A percentile compares a stretch with the other conserved stretches of the same genome.
These are phyloP conservation scores for Ambrosia trifida DNA, from an alignment of 129 eudicot species.

Conservation along the genomic window DNA sequence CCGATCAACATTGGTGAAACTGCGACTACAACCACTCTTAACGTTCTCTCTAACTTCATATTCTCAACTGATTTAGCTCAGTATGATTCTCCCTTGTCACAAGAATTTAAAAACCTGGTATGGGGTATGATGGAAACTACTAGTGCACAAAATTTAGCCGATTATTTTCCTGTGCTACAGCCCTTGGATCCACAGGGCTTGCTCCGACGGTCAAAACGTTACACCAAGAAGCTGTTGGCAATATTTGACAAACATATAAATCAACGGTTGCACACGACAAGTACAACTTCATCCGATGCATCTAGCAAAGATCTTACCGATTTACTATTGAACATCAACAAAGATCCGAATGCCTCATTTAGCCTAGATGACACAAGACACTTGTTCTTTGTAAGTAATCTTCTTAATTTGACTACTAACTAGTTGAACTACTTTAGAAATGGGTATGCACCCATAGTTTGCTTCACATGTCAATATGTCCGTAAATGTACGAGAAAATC, in stretches of 20 bases:
- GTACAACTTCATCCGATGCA: background rate
- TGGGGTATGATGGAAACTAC: conserved; percentile 27
- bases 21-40: conserved; percentile 30
- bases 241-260: conserved; percentile 23
- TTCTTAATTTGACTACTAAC: background rate
- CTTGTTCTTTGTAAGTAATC: conserved; percentile 34
- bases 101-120: conserved; percentile 22
- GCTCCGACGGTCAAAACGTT: background rate
- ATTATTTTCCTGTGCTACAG: conserved; percentile 30
- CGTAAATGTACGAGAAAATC: too few species aligned
- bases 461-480: too few species aligned
- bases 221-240: conserved; percentile 16
- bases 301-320: conserved; percentile 31
- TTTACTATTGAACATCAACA: conserved; percentile 23
- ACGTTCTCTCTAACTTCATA: conserved; percentile 35
- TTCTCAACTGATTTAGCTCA: conserved; percentile 31
- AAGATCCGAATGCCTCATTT: conserved; percentile 2
- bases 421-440: too few species aligned
- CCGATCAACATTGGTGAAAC: conserved; percentile 30
- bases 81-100: conserved; percentile 22
- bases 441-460: too few species aligned
- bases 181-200: conserved; percentile 31
- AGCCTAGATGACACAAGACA: conserved; percentile 16
- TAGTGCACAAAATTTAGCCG: conserved; percentile 30
- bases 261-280: conserved; percentile 13